Percentiles rank a stretch among this genome's conserved stretches.
These are phyloP conservation scores for Trichophyton simii DNA, from an alignment of 2,329 filamentous ascomycete species.

Conservation along the genomic window DNA sequence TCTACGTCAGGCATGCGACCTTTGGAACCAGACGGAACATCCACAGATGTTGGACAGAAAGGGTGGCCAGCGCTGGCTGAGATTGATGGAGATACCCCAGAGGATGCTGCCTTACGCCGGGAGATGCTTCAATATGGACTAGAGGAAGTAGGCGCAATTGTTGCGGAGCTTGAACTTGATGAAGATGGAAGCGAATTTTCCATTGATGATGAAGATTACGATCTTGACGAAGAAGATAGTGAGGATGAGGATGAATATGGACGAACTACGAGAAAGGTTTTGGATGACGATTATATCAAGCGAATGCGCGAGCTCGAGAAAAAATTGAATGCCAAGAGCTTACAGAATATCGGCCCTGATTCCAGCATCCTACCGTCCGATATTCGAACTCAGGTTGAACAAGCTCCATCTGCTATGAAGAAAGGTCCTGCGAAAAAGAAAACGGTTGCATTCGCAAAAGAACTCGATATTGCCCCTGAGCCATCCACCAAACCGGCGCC, in stretches of 20 bases:
- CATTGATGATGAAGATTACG: slow-evolving; percentile 43
- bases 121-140: slow-evolving; percentile 88
- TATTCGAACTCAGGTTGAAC: slow-evolving; percentile 21
- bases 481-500: slow-evolving; percentile 21
- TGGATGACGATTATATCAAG: slow-evolving; percentile 62
- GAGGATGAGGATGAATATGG: slow-evolving; percentile 68
- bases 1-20: neutral
- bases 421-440: slow-evolving; percentile 41
- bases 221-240: slow-evolving; percentile 41
- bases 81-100: slow-evolving; percentile 55
- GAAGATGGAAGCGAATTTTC: slow-evolving; percentile 44
- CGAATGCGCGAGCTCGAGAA: slow-evolving; percentile 79
- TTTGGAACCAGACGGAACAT: neutral
- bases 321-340: slow-evolving; percentile 49
- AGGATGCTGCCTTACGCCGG: slow-evolving; percentile 66
- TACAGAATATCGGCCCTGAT: slow-evolving; percentile 47
- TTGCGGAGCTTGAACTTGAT: slow-evolving; percentile 80
- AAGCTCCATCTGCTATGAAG: slow-evolving; percentile 9
- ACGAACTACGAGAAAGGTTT: slow-evolving; percentile 51
- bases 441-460: slow-evolving; percentile 66
- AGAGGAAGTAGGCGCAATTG: slow-evolving; percentile 78
- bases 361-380: slow-evolving; percentile 23
- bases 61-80: slow-evolving; percentile 47
- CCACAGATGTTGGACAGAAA: slow-evolving; percentile 1
- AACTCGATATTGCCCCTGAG: slow-evolving; percentile 55